These are phyloP conservation scores for Botrytis medusae DNA, from an alignment of 2,329 filamentous ascomycete species.

Conservation along the genomic window DNA sequence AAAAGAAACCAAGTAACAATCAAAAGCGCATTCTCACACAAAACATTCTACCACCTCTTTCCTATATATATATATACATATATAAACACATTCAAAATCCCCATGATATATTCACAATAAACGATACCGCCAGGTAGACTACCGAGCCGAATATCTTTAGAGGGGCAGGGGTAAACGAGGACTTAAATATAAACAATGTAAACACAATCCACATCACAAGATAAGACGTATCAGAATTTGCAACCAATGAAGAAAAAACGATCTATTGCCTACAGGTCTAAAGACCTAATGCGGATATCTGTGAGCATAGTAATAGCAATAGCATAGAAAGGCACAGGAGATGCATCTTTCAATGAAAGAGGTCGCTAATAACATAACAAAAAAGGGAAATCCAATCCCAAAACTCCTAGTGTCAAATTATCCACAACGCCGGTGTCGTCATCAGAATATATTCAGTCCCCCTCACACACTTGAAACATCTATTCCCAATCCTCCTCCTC, in stretches of 20 bases:
- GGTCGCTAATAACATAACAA: background rate
- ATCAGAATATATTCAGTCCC: constrained; percentile 1
- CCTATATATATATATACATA: too few relatives aligned
- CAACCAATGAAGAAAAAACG: background rate
- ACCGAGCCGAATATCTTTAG: too few relatives aligned
- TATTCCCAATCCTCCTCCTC: constrained; percentile 80
- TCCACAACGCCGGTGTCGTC: constrained; percentile 26
- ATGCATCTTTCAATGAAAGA: background rate
- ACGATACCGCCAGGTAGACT: too few relatives aligned
- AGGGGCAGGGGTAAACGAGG: background rate
- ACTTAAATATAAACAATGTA: background rate
- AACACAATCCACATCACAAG: background rate
- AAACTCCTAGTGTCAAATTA: background rate
- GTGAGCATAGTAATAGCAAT: background rate
- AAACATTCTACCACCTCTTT: too few relatives aligned
- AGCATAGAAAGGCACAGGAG: background rate
- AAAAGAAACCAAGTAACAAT: too few relatives aligned
- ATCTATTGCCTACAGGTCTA: background rate
- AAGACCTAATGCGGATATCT: background rate
- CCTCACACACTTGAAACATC: background rate
- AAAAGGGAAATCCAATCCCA: background rate
- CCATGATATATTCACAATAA: too few relatives aligned
- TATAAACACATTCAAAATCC: too few relatives aligned
- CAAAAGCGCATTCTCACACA: too few relatives aligned
- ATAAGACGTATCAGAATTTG: background rate